Conservation (phyloP, 2,329 filamentous ascomycete genomes). For the Pseudopyrenochaeta lycopersici region DNA sequence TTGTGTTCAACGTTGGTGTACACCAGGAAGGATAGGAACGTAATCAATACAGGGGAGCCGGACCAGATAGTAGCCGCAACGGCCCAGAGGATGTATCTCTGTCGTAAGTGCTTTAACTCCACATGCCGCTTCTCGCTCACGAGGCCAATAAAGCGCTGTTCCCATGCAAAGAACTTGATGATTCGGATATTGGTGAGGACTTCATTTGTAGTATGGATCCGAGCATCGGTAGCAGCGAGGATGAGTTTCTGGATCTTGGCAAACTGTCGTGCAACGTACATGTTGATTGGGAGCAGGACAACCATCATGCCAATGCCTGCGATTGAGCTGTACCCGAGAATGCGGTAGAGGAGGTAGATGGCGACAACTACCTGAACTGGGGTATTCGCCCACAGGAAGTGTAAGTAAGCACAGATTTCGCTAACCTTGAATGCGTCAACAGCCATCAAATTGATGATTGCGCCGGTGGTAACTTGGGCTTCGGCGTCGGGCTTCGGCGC, state of each 20-base stretch:
- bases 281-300: conserved; percentile 87
- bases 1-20: conserved; percentile 93
- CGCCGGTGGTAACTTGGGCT: conserved; percentile 88
- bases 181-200: conserved; percentile 97
- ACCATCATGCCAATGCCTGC: conserved; percentile 92
- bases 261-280: conserved; percentile 86
- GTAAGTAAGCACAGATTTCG: conserved; percentile 92
- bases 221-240: conserved; percentile 90
- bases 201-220: conserved; percentile 96
- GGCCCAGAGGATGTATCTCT: conserved; percentile 90
- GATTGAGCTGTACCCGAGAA: conserved; percentile 92
- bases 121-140: conserved; percentile 86
- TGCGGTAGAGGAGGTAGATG: conserved; percentile 82
- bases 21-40: conserved; percentile 93
- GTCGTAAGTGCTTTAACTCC: conserved; percentile 81
- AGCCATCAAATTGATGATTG: conserved; percentile 99
- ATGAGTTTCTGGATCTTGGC: conserved; percentile 88
- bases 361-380: conserved; percentile 88
- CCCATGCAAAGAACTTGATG: conserved; percentile 99
- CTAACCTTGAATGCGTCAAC: conserved; percentile 99
- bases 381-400: conserved; percentile 92
- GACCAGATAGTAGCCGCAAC: conserved; percentile 95
- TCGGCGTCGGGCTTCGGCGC: conserved; percentile 55
- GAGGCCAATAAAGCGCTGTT: conserved; percentile 84
- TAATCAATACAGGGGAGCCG: conserved; percentile 92